phyloP scores from a whole-genome alignment of 2,329 filamentous ascomycete genomes.

The Colletotrichum sp. region DNA sequence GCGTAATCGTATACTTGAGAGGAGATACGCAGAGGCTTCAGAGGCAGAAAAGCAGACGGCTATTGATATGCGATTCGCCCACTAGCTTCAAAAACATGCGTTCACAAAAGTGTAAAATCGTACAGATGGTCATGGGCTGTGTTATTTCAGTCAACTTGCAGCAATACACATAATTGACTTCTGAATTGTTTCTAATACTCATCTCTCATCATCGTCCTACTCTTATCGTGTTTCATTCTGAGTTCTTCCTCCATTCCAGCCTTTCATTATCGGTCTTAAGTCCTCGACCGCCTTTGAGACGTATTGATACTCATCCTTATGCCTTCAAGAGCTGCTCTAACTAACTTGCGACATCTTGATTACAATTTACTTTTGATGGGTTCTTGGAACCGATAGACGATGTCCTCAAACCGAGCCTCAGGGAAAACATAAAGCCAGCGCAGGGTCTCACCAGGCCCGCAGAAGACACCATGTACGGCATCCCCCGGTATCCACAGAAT shows the following conservation, averaged over 20 bases:
- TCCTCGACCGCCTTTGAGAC: neutral
- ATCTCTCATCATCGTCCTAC: neutral
- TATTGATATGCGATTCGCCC: neutral
- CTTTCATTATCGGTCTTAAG: neutral
- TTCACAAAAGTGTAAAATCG: neutral
- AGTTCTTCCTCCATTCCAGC: neutral
- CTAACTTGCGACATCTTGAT: neutral
- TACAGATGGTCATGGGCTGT: neutral
- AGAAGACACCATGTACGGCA: neutral
- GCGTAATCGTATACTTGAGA: conserved; percentile 27
- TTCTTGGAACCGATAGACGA: neutral
- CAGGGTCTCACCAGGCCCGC: neutral
- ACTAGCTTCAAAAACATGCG: neutral
- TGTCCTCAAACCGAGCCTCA: neutral
- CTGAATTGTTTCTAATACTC: neutral
- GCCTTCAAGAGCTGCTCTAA: neutral
- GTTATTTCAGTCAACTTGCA: too few species aligned
- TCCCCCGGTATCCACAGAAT: neutral
- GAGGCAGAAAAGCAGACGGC: neutral
- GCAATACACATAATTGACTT: too few species aligned
- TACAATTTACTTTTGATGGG: neutral
- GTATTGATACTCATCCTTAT: neutral
- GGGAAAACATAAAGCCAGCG: neutral
- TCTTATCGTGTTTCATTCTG: neutral
- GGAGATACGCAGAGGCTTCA: neutral